Conservation (phyloP, 1,284 basidiomycete species). For the Rhodotorula sp. region DNA sequence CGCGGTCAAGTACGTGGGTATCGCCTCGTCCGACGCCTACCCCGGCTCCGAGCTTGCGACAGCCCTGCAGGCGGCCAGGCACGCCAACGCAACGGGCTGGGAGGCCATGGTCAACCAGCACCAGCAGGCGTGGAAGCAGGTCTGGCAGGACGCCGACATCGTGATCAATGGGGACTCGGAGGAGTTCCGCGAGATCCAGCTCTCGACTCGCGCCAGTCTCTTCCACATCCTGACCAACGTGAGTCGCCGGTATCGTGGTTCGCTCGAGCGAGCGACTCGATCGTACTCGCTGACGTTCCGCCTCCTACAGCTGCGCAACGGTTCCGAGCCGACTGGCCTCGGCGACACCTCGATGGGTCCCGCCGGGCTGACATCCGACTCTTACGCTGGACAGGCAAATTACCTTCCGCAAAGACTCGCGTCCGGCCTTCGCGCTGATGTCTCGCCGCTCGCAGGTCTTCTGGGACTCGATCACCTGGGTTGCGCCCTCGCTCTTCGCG, state of each 20-base stretch:
- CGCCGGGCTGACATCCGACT: constrained; percentile 43
- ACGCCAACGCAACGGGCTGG: constrained; percentile 37
- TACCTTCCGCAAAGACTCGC: no score
- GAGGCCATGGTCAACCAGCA: constrained; percentile 25
- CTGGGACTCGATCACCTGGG: constrained; percentile 43
- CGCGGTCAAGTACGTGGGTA: constrained; percentile 44
- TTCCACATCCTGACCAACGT: constrained; percentile 44
- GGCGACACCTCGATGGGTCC: constrained; percentile 46
- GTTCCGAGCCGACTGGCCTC: constrained; percentile 36
- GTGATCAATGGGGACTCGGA: constrained; percentile 32
- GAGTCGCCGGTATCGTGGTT: neutral
- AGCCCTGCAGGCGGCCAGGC: constrained; percentile 30
- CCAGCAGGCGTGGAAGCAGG: constrained; percentile 35
- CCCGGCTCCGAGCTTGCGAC: constrained; percentile 29
- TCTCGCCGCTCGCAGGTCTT: constrained; percentile 21
- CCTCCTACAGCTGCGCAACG: constrained; percentile 24
- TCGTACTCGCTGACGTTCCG: neutral
- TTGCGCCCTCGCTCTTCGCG: constrained; percentile 42
- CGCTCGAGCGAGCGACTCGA: neutral
- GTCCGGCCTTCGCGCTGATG: neutral
- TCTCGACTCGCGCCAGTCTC: constrained; percentile 38
- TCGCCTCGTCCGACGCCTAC: constrained; percentile 46
- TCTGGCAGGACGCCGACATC: constrained; percentile 43
- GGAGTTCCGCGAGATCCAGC: constrained; percentile 36
- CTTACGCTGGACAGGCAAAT: constrained; percentile 27